A percentile compares a stretch with the other conserved stretches of the same genome.
These are phyloP conservation scores for Haplographium delicatum DNA, from an alignment of 495 filamentous ascomycete genomes.

Conservation along the genomic window DNA sequence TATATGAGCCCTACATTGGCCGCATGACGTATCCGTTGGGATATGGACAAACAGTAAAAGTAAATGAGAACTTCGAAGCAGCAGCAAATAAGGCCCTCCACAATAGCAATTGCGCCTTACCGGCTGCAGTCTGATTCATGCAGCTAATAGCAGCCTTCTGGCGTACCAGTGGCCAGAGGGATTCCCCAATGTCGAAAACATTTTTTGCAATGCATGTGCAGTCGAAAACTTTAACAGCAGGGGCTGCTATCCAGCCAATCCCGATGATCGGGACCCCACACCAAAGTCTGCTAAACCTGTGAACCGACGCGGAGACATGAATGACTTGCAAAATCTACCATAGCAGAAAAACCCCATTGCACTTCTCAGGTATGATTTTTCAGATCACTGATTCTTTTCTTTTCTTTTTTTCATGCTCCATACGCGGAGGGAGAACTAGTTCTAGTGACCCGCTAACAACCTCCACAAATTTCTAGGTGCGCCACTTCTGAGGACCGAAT, in stretches of 20 bases:
- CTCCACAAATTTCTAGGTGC: slow-evolving; percentile 4
- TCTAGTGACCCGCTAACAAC: neutral
- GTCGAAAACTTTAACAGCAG: slow-evolving; percentile 12
- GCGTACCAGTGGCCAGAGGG: slow-evolving; percentile 8
- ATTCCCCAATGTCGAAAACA: slow-evolving; percentile 5
- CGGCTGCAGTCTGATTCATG: slow-evolving; percentile 10
- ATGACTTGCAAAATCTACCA: slow-evolving; percentile 3
- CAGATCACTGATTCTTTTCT: neutral
- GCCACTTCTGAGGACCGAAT: slow-evolving; percentile 12
- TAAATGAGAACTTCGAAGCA: neutral
- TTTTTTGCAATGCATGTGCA: slow-evolving; percentile 15
- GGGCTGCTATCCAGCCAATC: slow-evolving; percentile 11
- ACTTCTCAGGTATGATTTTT: slow-evolving; percentile 9
- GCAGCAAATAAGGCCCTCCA: neutral
- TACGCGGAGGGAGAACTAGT: neutral
- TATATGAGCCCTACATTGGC: no score
- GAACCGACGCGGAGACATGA: slow-evolving; percentile 2
- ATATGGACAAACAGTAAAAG: no score
- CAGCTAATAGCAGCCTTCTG: neutral
- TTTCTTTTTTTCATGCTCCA: neutral
- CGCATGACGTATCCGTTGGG: no score
- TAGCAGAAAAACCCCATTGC: slow-evolving; percentile 8
- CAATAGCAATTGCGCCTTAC: slow-evolving; percentile 13
- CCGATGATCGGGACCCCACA: slow-evolving; percentile 17
- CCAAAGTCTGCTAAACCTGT: slow-evolving; percentile 4